These are phyloP conservation scores for Acanthamoeba lenticulata DNA, from an alignment of 208 protist genomes.

Conservation along the genomic window DNA sequence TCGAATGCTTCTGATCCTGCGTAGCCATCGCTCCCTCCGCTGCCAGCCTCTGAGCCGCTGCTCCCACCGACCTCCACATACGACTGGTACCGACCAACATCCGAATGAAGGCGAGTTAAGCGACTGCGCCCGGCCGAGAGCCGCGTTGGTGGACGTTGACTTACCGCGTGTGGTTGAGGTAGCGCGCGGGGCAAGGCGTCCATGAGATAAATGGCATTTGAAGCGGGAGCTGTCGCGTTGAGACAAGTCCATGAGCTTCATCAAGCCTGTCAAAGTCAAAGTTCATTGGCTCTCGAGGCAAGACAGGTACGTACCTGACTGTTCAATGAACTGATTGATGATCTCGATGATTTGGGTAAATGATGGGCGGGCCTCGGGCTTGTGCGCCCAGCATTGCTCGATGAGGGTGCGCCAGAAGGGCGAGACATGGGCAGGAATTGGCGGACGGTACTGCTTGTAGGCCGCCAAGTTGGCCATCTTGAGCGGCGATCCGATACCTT, in stretches of 20 bases:
- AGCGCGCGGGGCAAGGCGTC: too few species aligned
- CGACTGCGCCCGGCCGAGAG: too few species aligned
- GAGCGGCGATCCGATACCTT: neutral
- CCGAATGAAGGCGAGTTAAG: too few species aligned
- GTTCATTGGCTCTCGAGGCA: neutral
- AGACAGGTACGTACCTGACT: neutral
- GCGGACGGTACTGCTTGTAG: constrained; percentile 40
- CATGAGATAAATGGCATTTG: neutral
- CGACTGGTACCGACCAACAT: too few species aligned
- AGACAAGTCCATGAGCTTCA: neutral
- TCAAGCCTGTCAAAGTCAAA: neutral
- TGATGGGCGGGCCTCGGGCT: neutral
- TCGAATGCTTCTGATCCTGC: too few species aligned
- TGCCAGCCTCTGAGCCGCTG: too few species aligned
- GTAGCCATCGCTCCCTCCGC: too few species aligned
- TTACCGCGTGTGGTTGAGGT: neutral
- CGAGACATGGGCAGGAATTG: neutral
- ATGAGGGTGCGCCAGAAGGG: constrained; percentile 1
- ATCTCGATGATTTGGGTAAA: neutral
- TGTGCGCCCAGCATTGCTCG: neutral
- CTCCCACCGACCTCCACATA: too few species aligned
- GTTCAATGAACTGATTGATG: neutral
- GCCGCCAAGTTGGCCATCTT: constrained; percentile 56
- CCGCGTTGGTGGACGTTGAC: too few species aligned
- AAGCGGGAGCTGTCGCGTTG: neutral